Evolutionary conservation across 192 early-diverging fungal genomes (phyloP).

Genomic region (Backusella mclennaniae): DNA sequence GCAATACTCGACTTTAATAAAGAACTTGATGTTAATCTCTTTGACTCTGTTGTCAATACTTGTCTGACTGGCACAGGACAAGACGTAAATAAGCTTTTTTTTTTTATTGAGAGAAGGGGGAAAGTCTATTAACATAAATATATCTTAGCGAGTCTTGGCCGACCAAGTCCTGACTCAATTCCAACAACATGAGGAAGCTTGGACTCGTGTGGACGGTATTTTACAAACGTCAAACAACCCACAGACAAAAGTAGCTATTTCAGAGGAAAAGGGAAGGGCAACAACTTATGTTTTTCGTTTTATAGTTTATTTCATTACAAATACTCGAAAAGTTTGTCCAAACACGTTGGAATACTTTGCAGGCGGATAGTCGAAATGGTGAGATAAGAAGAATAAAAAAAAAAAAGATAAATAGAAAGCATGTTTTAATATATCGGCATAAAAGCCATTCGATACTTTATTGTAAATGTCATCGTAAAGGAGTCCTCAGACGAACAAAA

Average conservation of each 20-base stretch:
- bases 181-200: conserved; percentile 92
- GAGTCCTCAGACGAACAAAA: conserved; percentile 84
- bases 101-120: neutral
- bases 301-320: conserved; percentile 71
- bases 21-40: conserved; percentile 80
- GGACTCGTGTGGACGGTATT: conserved; percentile 93
- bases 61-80: conserved; percentile 72
- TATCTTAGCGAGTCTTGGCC: conserved; percentile 77
- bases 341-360: conserved; percentile 96
- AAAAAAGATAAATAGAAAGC: neutral
- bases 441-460: conserved; percentile 91
- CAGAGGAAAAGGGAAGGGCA: neutral
- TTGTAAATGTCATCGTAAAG: conserved; percentile 90
- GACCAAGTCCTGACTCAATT: conserved; percentile 88
- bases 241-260: conserved; percentile 68
- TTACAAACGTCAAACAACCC: conserved; percentile 74
- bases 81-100: conserved; percentile 42
- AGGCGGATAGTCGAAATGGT: conserved; percentile 78
- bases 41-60: conserved; percentile 88
- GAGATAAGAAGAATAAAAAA: neutral
- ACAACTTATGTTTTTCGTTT: neutral
- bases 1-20: conserved; percentile 85
- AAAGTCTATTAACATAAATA: conserved; percentile 4
- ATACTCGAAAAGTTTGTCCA: conserved; percentile 95
- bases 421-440: conserved; percentile 1